A percentile compares a stretch with the other conserved stretches of the same genome.
Evolutionary conservation across 1,139 yeast genomes (phyloP).

Genomic region (Lodderomyces pseudojiufengensis): DNA sequence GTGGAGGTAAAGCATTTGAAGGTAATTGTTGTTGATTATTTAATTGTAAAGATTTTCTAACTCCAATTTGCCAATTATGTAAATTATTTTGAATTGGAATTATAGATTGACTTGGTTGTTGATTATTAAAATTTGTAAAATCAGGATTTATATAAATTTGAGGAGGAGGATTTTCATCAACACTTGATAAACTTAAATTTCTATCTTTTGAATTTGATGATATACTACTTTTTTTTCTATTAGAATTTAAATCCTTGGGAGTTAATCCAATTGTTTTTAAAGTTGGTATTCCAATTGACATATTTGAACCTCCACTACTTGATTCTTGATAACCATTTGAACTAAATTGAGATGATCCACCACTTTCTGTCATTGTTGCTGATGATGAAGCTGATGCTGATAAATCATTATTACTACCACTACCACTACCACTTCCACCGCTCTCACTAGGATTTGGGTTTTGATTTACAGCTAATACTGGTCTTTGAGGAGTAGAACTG

Average conservation of each 20-base stretch:
- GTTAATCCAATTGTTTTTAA: slow-evolving; percentile 2
- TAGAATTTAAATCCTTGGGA: neutral
- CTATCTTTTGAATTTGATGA: too few relatives aligned
- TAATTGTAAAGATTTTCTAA: neutral
- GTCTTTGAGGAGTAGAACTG: slow-evolving; percentile 1
- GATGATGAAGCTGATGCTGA: neutral
- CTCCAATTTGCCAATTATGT: too few relatives aligned
- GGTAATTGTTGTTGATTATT: neutral
- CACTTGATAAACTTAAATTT: too few relatives aligned
- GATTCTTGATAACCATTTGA: slow-evolving; percentile 1
- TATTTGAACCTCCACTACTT: slow-evolving; percentile 1
- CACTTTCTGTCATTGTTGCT: neutral
- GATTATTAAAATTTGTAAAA: too few relatives aligned
- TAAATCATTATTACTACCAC: neutral
- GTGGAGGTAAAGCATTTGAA: slow-evolving; percentile 1
- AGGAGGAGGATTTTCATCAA: too few relatives aligned
- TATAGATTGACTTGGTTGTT: too few relatives aligned
- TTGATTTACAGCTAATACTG: slow-evolving; percentile 3
- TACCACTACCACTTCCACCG: neutral
- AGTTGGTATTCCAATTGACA: slow-evolving; percentile 2
- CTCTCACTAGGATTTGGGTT: neutral
- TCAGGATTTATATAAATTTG: too few relatives aligned
- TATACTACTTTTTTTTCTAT: too few relatives aligned
- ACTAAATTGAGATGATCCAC: slow-evolving; percentile 3
- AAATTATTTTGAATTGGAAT: too few relatives aligned